phyloP scores from a whole-genome alignment of 441 rosid genomes.

The Erodium texanum region DNA sequence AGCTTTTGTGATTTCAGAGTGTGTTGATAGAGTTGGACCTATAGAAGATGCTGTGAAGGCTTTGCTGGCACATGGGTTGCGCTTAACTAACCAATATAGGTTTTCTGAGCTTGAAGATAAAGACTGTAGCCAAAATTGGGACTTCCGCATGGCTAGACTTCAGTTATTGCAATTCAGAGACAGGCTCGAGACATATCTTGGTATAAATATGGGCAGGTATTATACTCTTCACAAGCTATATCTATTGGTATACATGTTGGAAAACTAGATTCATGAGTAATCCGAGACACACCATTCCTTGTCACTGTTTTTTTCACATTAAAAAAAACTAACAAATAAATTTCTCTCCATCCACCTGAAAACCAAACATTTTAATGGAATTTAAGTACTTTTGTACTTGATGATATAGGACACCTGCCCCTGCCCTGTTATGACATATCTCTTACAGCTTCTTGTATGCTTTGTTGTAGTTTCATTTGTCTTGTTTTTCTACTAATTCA shows the following conservation, averaged over 20 bases:
- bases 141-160: conserved; percentile 72
- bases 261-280: neutral
- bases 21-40: conserved; percentile 63
- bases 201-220: conserved; percentile 99
- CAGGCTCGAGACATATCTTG: conserved; percentile 84
- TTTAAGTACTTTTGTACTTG: neutral
- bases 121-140: conserved; percentile 55
- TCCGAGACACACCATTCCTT: neutral
- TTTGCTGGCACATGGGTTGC: conserved; percentile 62
- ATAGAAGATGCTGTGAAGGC: conserved; percentile 81
- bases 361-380: neutral
- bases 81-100: conserved; percentile 42
- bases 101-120: conserved; percentile 46
- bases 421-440: neutral
- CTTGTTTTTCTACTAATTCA: conserved; percentile 30
- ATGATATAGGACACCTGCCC: neutral
- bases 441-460: neutral
- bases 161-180: conserved; percentile 74
- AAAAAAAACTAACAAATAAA: neutral
- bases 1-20: conserved; percentile 68
- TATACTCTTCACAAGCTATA: conserved; percentile 16
- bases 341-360: neutral
- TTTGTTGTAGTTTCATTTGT: neutral
- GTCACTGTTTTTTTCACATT: neutral
- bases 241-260: neutral